Evolutionary conservation across 1,284 basidiomycete genomes (phyloP).

Genomic region (Ustilago trichophora): DNA sequence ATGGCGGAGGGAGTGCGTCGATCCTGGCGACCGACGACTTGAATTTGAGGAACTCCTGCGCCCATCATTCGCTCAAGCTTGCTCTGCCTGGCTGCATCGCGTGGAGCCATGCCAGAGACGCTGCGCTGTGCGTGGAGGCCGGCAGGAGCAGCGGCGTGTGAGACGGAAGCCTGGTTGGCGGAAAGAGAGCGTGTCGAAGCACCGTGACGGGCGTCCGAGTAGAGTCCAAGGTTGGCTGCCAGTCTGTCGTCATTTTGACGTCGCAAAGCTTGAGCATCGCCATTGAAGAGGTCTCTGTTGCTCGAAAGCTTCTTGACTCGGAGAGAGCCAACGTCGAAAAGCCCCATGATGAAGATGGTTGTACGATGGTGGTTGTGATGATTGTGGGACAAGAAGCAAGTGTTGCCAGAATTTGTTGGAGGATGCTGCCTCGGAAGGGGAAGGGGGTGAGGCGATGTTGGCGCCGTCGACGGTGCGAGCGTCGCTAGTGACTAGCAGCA

Average conservation of each 20-base stretch:
- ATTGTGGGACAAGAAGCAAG: no score
- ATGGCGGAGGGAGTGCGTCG: slow-evolving; percentile 14
- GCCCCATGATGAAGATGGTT: slow-evolving; percentile 24
- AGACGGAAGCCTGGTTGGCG: slow-evolving; percentile 13
- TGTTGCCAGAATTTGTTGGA: no score
- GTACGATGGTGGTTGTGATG: not conserved
- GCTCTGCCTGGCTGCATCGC: slow-evolving; percentile 25
- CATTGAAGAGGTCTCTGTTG: slow-evolving; percentile 8
- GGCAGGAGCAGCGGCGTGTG: not conserved
- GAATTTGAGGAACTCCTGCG: slow-evolving; percentile 36
- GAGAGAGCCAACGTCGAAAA: slow-evolving; percentile 44
- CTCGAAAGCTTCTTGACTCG: slow-evolving; percentile 22
- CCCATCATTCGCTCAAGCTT: slow-evolving; percentile 60
- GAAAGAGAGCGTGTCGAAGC: slow-evolving; percentile 31
- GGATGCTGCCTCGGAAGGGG: no score
- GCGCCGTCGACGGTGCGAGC: no score
- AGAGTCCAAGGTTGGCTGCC: slow-evolving; percentile 16
- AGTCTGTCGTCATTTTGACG: slow-evolving; percentile 18
- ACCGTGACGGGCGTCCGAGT: slow-evolving; percentile 13
- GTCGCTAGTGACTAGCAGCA: no score
- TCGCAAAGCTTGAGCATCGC: slow-evolving; percentile 6
- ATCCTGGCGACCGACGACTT: slow-evolving; percentile 31
- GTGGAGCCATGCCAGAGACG: slow-evolving; percentile 17
- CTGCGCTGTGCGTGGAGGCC: slow-evolving; percentile 20
- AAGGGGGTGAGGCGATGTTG: no score